phyloP scores from a whole-genome alignment of 169 alveolate genomes.

The Amoebophrya sp. region DNA sequence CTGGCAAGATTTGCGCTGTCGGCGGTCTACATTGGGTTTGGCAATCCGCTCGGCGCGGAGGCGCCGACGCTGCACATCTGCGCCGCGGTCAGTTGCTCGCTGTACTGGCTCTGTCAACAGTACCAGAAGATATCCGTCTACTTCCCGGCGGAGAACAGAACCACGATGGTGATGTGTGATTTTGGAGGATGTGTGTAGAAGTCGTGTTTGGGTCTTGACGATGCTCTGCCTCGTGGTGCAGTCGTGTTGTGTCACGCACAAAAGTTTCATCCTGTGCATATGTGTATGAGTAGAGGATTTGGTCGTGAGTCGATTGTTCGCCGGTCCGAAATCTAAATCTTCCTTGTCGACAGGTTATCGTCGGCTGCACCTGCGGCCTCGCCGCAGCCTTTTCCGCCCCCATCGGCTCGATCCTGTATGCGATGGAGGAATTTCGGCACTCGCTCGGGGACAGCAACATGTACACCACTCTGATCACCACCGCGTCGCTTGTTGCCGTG shows the following conservation, averaged over 20 bases:
- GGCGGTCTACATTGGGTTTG: background rate
- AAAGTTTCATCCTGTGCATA: too few relatives aligned
- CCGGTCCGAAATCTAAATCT: too few relatives aligned
- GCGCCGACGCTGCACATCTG: constrained; percentile 8
- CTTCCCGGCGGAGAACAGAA: background rate
- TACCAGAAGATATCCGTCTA: background rate
- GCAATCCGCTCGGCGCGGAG: constrained; percentile 22
- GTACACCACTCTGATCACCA: background rate
- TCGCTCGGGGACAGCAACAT: background rate
- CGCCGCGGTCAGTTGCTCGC: background rate
- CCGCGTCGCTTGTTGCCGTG: background rate
- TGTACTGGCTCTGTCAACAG: background rate
- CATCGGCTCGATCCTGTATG: background rate
- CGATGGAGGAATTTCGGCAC: constrained; percentile 21
- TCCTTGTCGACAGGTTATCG: background rate
- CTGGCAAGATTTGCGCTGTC: background rate
- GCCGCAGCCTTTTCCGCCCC: background rate
- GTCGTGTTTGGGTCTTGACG: too few relatives aligned
- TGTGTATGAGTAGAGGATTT: too few relatives aligned
- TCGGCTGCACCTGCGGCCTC: constrained; percentile 12
- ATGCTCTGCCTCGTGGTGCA: too few relatives aligned
- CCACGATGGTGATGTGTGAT: background rate
- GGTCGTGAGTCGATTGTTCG: too few relatives aligned
- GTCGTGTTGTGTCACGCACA: too few relatives aligned
- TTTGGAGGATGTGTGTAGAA: too few relatives aligned